Conservation (phyloP, 2,329 filamentous ascomycete genomes). For the Pseudopithomyces chartarum region DNA sequence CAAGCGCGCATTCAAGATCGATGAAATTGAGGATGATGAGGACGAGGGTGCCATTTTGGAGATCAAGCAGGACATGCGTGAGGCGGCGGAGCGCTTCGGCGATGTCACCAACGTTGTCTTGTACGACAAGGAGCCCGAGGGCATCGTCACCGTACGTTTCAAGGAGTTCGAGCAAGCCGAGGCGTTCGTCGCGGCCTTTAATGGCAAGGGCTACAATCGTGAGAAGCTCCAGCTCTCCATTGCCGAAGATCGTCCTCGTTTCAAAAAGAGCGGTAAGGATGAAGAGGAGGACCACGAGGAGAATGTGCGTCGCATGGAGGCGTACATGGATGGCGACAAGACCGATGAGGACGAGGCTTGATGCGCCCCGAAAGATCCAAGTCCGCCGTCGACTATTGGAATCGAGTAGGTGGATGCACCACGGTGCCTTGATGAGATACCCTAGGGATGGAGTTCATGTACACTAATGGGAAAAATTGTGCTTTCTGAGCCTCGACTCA, state of each 20-base stretch:
- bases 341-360: not conserved
- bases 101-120: conserved; percentile 89
- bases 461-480: not conserved
- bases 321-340: conserved; percentile 12
- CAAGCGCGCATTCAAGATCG: conserved; percentile 89
- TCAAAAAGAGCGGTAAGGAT: conserved; percentile 35
- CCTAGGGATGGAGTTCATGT: not conserved
- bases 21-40: conserved; percentile 83
- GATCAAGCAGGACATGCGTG: conserved; percentile 91
- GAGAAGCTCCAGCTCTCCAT: conserved; percentile 23
- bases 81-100: conserved; percentile 86
- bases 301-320: conserved; percentile 19
- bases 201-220: conserved; percentile 26
- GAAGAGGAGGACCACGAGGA: conserved; percentile 28
- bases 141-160: conserved; percentile 86
- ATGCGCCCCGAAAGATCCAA: not conserved
- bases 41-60: conserved; percentile 83
- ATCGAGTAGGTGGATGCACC: not conserved
- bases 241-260: conserved; percentile 35
- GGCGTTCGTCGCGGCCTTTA: conserved; percentile 24
- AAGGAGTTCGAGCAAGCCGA: conserved; percentile 66
- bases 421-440: not conserved
- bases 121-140: conserved; percentile 84
- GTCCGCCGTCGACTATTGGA: not conserved
- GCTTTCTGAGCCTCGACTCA: too few relatives aligned